Percentiles rank a stretch among this genome's conserved stretches.
These are phyloP conservation scores for Psilocybe tampanensis DNA, from an alignment of 768 basidiomycete species.

Conservation along the genomic window DNA sequence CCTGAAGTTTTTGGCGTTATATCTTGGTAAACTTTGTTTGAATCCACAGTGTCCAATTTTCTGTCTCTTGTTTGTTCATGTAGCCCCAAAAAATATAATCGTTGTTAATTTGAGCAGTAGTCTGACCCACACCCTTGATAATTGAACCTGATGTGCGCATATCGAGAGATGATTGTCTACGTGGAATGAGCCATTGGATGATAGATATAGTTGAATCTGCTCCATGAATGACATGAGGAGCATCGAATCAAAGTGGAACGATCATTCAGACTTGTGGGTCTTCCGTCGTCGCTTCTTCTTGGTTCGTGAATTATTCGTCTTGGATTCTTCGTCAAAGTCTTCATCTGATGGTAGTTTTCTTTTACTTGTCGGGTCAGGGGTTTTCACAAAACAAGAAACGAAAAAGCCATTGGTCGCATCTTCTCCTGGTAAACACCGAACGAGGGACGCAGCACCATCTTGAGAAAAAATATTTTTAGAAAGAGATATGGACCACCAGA, in stretches of 20 bases:
- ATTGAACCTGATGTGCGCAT: no score
- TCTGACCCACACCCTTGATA: no score
- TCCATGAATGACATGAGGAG: no score
- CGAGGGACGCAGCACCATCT: constrained; percentile 61
- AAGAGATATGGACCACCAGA: background rate
- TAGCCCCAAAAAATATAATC: background rate
- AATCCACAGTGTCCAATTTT: background rate
- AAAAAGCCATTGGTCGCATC: constrained; percentile 98
- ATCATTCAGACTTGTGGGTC: constrained; percentile 6
- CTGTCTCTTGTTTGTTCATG: constrained; percentile 7
- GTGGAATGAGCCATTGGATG: no score
- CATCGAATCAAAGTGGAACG: background rate
- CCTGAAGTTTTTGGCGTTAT: constrained; percentile 3
- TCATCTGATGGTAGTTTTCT: constrained; percentile 26
- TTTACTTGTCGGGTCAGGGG: constrained; percentile 13
- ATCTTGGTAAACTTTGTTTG: background rate
- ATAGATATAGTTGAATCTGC: no score
- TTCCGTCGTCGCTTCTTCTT: constrained; percentile 25
- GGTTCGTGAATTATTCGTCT: constrained; percentile 16
- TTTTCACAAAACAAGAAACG: constrained; percentile 83
- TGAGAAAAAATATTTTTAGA: background rate
- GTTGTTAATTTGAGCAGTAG: background rate
- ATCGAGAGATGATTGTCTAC: no score
- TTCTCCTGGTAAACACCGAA: constrained; percentile 78
- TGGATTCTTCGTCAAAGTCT: constrained; percentile 25